Percentiles rank a stretch among this genome's conserved stretches.
These are phyloP conservation scores for Nadsonia commutata DNA, from an alignment of 1,139 yeast genomes.

Conservation along the genomic window DNA sequence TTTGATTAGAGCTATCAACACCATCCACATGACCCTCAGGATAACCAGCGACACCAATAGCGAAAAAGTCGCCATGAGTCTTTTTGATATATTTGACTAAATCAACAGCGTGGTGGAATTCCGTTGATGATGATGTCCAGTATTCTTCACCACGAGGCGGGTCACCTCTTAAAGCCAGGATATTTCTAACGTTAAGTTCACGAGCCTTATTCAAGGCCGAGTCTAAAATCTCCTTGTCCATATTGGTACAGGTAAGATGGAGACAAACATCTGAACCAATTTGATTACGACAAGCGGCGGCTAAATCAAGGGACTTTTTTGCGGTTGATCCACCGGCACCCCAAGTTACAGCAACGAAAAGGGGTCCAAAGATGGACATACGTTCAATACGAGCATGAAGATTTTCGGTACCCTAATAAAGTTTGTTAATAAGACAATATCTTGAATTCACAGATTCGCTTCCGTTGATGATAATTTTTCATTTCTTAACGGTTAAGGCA, in stretches of 20 bases:
- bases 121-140: constrained; percentile 33
- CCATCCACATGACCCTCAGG: constrained; percentile 92
- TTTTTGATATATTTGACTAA: constrained; percentile 61
- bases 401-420: constrained; percentile 55
- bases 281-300: constrained; percentile 59
- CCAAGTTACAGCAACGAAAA: constrained; percentile 91
- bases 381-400: constrained; percentile 74
- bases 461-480: neutral
- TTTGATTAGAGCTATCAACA: constrained; percentile 51
- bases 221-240: constrained; percentile 63
- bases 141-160: constrained; percentile 80
- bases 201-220: constrained; percentile 64
- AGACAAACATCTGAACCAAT: constrained; percentile 75
- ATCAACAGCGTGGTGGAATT: constrained; percentile 66
- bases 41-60: constrained; percentile 87
- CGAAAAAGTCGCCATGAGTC: constrained; percentile 59
- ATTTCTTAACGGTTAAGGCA: too few species aligned
- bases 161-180: constrained; percentile 88
- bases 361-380: constrained; percentile 76
- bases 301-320: constrained; percentile 71
- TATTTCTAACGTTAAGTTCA: constrained; percentile 62
- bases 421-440: constrained; percentile 5
- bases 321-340: constrained; percentile 97
- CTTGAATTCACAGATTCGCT: neutral
- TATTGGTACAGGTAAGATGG: constrained; percentile 93